A percentile compares a stretch with the other conserved stretches of the same genome.
phyloP scores from a whole-genome alignment of 2,329 filamentous ascomycete species.

The Venturia effusa region DNA sequence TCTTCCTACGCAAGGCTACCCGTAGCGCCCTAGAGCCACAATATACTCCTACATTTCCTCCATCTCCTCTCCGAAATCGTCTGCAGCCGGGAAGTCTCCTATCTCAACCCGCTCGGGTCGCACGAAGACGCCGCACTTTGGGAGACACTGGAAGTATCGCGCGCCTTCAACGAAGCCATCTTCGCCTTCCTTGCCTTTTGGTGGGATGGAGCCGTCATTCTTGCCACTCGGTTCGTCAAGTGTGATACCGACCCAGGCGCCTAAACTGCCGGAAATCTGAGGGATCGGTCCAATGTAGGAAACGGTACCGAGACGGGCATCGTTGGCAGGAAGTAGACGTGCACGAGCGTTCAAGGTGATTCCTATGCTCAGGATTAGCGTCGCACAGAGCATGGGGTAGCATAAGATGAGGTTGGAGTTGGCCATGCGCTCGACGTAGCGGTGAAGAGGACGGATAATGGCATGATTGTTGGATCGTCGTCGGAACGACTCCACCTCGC shows the following conservation, averaged over 20 bases:
- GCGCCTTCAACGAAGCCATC: conserved; percentile 34
- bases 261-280: conserved; percentile 48
- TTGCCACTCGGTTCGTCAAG: conserved; percentile 74
- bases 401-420: not conserved
- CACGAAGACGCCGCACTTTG: conserved; percentile 70
- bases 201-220: conserved; percentile 65
- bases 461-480: no score
- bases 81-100: conserved; percentile 52
- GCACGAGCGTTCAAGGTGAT: conserved; percentile 33
- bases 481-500: not conserved
- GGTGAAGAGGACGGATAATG: not conserved
- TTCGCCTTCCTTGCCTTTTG: not conserved
- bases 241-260: conserved; percentile 57
- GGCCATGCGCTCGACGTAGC: not conserved
- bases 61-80: conserved; percentile 48
- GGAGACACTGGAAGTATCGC: conserved; percentile 57
- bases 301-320: conserved; percentile 58
- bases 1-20: not conserved
- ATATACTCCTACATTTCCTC: conserved; percentile 57
- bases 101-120: conserved; percentile 67
- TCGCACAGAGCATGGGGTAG: not conserved
- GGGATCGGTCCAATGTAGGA: conserved; percentile 63
- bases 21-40: not conserved
- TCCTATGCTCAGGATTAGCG: conserved; percentile 1
- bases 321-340: conserved; percentile 46